phyloP scores from a whole-genome alignment of 2,329 filamentous ascomycete genomes.

The Alternaria brassicicola region DNA sequence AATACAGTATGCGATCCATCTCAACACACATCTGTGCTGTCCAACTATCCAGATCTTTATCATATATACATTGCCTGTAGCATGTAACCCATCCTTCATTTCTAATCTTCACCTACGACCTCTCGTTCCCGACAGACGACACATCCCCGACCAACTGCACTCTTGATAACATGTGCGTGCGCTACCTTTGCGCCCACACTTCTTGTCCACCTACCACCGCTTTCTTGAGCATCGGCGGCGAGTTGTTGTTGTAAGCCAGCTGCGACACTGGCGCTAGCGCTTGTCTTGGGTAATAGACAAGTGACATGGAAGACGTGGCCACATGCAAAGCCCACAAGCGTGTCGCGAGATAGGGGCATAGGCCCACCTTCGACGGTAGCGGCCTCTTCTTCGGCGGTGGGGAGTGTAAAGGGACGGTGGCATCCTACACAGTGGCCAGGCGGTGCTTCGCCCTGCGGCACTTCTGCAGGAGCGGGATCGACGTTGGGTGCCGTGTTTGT shows the following conservation, averaged over 20 bases:
- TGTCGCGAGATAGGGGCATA: conserved; percentile 57
- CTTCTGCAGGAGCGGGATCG: conserved; percentile 30
- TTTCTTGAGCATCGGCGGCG: conserved; percentile 51
- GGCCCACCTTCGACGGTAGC: conserved; percentile 29
- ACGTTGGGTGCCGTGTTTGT: conserved; percentile 24
- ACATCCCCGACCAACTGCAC: conserved; percentile 68
- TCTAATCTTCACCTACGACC: conserved; percentile 25
- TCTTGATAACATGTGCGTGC: conserved; percentile 78
- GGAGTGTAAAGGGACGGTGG: conserved; percentile 39
- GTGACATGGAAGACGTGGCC: conserved; percentile 80
- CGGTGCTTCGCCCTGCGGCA: conserved; percentile 32
- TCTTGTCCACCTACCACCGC: conserved; percentile 56
- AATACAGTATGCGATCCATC: background rate
- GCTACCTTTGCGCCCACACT: conserved; percentile 66
- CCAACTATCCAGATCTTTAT: background rate
- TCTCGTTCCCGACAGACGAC: conserved; percentile 46
- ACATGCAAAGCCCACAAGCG: conserved; percentile 79
- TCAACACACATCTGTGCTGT: background rate
- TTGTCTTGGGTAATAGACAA: conserved; percentile 64
- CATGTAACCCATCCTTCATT: background rate
- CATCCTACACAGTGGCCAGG: conserved; percentile 47
- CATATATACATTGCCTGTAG: background rate
- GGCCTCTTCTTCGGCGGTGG: conserved; percentile 39
- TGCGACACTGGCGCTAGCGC: conserved; percentile 50
- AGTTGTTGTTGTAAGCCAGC: conserved; percentile 53